Conservation (phyloP, 2,329 filamentous ascomycete genomes). For the Cyanodermella asteris region DNA sequence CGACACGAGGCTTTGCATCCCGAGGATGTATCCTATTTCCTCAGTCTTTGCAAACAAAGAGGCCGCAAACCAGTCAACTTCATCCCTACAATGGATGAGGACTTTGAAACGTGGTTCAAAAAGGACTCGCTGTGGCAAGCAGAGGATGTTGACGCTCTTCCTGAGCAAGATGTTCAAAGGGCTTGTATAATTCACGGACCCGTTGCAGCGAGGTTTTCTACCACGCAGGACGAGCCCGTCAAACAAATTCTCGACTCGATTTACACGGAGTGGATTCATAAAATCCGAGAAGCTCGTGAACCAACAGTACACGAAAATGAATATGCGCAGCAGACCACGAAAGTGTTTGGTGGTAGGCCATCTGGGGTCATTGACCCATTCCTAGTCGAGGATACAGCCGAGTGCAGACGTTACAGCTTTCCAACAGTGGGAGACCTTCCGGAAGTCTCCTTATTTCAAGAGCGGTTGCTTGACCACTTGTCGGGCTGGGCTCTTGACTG, state of each 20-base stretch:
- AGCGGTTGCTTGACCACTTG: no score
- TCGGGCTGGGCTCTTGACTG: no score
- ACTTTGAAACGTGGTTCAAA: slow-evolving; percentile 19
- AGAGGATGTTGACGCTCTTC: slow-evolving; percentile 16
- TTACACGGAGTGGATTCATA: no score
- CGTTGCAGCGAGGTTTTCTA: slow-evolving; percentile 12
- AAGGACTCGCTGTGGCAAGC: slow-evolving; percentile 21
- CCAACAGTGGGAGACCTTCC: no score
- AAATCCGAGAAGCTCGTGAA: no score
- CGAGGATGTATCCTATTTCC: slow-evolving; percentile 12
- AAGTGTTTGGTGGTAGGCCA: no score
- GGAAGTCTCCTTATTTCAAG: no score
- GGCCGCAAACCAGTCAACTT: slow-evolving; percentile 17
- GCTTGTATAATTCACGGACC: slow-evolving; percentile 18
- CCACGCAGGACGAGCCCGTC: slow-evolving; percentile 9
- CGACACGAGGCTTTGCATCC: slow-evolving; percentile 7
- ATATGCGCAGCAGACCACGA: no score
- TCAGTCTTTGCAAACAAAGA: slow-evolving; percentile 12
- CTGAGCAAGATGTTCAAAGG: slow-evolving; percentile 14
- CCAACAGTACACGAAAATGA: no score
- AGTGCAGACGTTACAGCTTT: no score
- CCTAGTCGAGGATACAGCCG: no score
- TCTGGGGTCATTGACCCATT: no score
- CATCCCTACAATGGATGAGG: slow-evolving; percentile 14
- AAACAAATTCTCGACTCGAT: slow-evolving; percentile 11